Conservation (phyloP, 306 rosid species). For the Inga oerstediana region DNA sequence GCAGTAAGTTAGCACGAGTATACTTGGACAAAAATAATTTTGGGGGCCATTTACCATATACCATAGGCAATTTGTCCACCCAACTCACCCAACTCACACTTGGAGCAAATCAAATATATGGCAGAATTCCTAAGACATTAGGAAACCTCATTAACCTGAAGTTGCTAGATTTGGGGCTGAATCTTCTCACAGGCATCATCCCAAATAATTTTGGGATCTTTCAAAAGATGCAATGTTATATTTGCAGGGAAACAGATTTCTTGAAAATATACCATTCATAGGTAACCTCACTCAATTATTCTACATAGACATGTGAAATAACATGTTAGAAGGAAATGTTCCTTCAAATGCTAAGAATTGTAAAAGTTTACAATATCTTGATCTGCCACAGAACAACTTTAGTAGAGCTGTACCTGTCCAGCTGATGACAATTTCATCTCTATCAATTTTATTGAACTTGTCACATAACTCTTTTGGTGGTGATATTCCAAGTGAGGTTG, state of each 20-base stretch:
- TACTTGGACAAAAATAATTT: too few species aligned
- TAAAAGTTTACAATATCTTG: neutral
- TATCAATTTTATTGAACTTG: neutral
- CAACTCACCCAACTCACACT: neutral
- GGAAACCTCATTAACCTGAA: neutral
- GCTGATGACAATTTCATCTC: neutral
- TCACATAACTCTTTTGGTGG: neutral
- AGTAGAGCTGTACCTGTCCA: neutral
- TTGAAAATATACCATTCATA: neutral
- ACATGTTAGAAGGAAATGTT: neutral
- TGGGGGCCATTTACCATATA: neutral
- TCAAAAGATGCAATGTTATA: too few species aligned
- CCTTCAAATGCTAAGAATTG: neutral
- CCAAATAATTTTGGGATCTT: neutral
- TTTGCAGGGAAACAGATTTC: too few species aligned
- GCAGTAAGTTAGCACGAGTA: neutral
- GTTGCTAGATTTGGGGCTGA: too few species aligned
- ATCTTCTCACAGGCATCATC: neutral
- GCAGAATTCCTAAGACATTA: neutral
- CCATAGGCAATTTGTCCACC: neutral
- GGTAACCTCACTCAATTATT: neutral
- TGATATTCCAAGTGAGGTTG: neutral
- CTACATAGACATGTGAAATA: neutral
- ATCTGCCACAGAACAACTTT: neutral
- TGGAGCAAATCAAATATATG: too few species aligned